Base-by-base conservation (phyloP, 139 green algal species). In the Marvania coccoides region DNA sequence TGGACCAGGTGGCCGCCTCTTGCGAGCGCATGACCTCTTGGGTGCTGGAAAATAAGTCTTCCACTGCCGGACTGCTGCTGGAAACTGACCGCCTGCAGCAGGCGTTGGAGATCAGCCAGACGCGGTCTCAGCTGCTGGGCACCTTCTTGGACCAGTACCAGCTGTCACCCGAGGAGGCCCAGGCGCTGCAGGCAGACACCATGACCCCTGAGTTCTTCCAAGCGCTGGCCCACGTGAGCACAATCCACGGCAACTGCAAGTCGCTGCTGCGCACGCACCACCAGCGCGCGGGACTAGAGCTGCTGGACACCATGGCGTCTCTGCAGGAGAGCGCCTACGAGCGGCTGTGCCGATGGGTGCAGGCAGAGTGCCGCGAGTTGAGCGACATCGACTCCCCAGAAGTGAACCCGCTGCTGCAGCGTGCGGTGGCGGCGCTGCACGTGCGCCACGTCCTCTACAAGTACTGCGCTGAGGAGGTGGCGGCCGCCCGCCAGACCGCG, bases 271-370 rank as follows among this genome's bases (percentile, higher is more conserved):
- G 84, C 58, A 91, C 81, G 33, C 75, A 92, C 40, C 92, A 98
- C 81, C 92, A 98, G 79, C 79, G 94, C 2, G 92, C 94, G 15
- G 94, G 94, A 5, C 67, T 99, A 68, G 94, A 98, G 80, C 84
- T 99, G 10, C 97, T 99, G 91, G 94, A 99, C 71, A 65, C 83
- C 23, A 98, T 99, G 92, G 84, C 89, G 2, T 61, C 57, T 29
- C 78, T 97, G 60, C 91, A 98, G 81, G 94, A 99, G 69, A 76
- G 66, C 2, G 94, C 91, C 5, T 97, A 98, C 73, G 91, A 98
- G 81, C 69, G 82, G 40, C 85, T 98, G 45, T 98, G 91, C 84
- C 81, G 88, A 78, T 98, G 93, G 93, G 84, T 98, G 48, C 93
- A 98, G 63, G 75, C 75, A 2, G 85, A 98, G 75, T 98, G 91